phyloP scores from a whole-genome alignment of 306 rosid species.

The Prunus armeniaca region DNA sequence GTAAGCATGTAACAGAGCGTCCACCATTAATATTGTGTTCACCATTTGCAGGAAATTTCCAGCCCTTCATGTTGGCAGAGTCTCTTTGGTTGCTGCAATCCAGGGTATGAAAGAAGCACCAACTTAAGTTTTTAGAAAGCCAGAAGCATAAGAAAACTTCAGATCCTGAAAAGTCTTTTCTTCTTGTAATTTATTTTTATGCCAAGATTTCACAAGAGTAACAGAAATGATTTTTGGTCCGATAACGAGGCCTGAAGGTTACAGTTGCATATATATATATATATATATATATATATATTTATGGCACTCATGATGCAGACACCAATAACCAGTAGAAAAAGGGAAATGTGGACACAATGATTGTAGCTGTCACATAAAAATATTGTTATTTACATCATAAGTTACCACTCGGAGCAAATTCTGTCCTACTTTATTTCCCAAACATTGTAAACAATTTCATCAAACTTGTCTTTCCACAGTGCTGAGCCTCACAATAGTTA shows the following conservation, averaged over 20 bases:
- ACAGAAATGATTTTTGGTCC: neutral
- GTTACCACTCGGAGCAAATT: neutral
- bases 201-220: neutral
- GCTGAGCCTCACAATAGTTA: no score
- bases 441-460: no score
- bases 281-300: neutral
- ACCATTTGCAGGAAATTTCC: conserved; percentile 31
- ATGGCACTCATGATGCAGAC: neutral
- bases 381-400: neutral
- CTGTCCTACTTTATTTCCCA: no score
- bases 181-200: neutral
- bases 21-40: no score
- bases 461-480: no score
- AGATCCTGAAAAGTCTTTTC: neutral
- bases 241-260: no score
- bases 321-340: neutral
- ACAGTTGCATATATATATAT: neutral
- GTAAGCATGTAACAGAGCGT: no score
- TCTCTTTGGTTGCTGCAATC: conserved; percentile 31
- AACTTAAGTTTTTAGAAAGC: neutral
- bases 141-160: neutral
- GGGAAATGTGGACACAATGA: neutral
- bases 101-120: neutral
- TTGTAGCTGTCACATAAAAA: neutral
- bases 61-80: conserved; percentile 43